Evolutionary conservation across 257 asterid genomes (phyloP).

Genomic region (Ocimum tenuiflorum): DNA sequence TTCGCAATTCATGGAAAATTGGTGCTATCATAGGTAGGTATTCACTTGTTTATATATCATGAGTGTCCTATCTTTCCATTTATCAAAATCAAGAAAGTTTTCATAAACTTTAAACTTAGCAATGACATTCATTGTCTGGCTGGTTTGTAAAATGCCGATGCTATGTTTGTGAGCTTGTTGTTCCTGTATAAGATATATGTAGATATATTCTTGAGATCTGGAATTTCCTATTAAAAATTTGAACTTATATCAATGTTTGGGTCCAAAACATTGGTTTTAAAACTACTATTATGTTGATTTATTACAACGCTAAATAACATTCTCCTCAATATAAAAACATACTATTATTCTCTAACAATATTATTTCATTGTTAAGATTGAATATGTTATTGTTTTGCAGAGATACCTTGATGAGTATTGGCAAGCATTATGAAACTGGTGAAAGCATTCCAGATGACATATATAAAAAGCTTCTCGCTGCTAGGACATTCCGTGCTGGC

Average conservation of each 20-base stretch:
- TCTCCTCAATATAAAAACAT: not conserved
- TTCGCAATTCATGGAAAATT: conserved; percentile 96
- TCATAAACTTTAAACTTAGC: not conserved
- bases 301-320: not conserved
- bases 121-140: not conserved
- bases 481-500: conserved; percentile 98
- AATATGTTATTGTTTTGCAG: conserved; percentile 37
- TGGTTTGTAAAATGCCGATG: not conserved
- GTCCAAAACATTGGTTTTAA: not conserved
- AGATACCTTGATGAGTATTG: conserved; percentile 91
- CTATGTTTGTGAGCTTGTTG: not conserved
- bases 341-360: not conserved
- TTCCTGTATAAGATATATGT: not conserved
- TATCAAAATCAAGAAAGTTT: not conserved
- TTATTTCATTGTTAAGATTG: not conserved
- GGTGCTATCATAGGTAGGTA: conserved; percentile 93
- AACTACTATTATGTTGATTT: not conserved
- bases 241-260: not conserved
- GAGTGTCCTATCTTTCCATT: not conserved
- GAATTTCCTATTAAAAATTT: not conserved
- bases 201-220: not conserved
- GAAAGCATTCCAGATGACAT: conserved; percentile 85
- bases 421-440: conserved; percentile 95
- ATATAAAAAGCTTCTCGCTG: conserved; percentile 91
- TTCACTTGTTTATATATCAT: not conserved